Percentiles rank a stretch among this genome's conserved stretches.
Evolutionary conservation across 495 filamentous ascomycete genomes (phyloP).

Genomic region (Tetracladium setigerum): DNA sequence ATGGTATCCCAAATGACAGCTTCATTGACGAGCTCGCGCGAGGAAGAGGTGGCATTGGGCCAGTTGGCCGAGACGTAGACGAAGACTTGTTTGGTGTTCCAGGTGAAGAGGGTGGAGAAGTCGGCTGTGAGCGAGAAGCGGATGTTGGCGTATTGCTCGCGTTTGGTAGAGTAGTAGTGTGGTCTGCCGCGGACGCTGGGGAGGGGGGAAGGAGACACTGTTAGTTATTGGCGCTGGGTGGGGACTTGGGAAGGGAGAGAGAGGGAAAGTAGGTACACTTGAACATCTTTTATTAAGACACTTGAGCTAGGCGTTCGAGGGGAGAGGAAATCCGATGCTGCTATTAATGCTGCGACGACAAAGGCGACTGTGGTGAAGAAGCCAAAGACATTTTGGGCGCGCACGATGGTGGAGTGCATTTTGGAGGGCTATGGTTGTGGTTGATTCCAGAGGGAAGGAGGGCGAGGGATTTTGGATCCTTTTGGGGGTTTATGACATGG

Average conservation of each 20-base stretch:
- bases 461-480: too few species aligned
- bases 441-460: too few species aligned
- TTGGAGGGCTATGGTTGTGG: background rate
- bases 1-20: slow-evolving; percentile 95
- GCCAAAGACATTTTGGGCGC: slow-evolving; percentile 87
- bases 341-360: slow-evolving; percentile 68
- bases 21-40: slow-evolving; percentile 43
- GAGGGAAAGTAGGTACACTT: slow-evolving; percentile 51
- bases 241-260: background rate
- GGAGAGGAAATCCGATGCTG: slow-evolving; percentile 65
- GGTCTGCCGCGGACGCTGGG: slow-evolving; percentile 75
- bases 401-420: slow-evolving; percentile 84
- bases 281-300: slow-evolving; percentile 67
- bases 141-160: slow-evolving; percentile 90
- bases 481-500: too few species aligned
- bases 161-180: slow-evolving; percentile 87
- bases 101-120: slow-evolving; percentile 87
- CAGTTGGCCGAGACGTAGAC: slow-evolving; percentile 88
- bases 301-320: slow-evolving; percentile 58
- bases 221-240: background rate
- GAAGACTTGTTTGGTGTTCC: slow-evolving; percentile 99
- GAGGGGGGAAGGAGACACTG: background rate
- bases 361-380: slow-evolving; percentile 96
- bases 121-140: slow-evolving; percentile 86
- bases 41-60: slow-evolving; percentile 42